A percentile compares a stretch with the other conserved stretches of the same genome.
Conservation (phyloP, 371 early-diverging fungal genomes). For the Dichotomocladium elegans region DNA sequence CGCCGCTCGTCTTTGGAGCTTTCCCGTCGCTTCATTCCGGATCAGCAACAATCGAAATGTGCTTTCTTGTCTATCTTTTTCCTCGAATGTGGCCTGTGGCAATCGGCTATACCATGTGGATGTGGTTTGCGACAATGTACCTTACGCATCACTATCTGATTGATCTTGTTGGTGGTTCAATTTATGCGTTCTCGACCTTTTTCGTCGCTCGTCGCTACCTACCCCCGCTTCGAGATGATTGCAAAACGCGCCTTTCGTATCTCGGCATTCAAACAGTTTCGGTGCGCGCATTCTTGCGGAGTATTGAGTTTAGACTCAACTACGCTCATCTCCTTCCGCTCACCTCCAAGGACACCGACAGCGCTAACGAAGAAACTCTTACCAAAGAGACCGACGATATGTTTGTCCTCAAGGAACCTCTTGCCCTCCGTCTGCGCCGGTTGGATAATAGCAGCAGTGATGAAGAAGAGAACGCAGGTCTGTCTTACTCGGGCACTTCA, state of each 20-base stretch:
- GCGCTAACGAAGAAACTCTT: constrained; percentile 1
- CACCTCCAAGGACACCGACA: not conserved
- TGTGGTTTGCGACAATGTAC: constrained; percentile 81
- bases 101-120: constrained; percentile 64
- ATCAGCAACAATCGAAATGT: constrained; percentile 63
- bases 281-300: constrained; percentile 18
- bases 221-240: constrained; percentile 18
- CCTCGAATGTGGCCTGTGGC: constrained; percentile 49
- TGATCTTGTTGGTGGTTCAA: constrained; percentile 68
- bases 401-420: constrained; percentile 10
- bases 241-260: constrained; percentile 36
- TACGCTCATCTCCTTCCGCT: not conserved
- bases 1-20: constrained; percentile 75
- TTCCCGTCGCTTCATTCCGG: constrained; percentile 76
- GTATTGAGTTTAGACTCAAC: constrained; percentile 21
- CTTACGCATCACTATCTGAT: constrained; percentile 73
- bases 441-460: constrained; percentile 6
- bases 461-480: constrained; percentile 9
- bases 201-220: constrained; percentile 34
- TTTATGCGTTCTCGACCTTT: constrained; percentile 62
- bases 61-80: constrained; percentile 52
- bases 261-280: constrained; percentile 23
- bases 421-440: constrained; percentile 9
- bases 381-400: constrained; percentile 10
- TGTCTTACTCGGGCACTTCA: constrained; percentile 13